These are phyloP conservation scores for Ceratocystiopsis brevicomis DNA, from an alignment of 2,329 filamentous ascomycete genomes.

Conservation along the genomic window DNA sequence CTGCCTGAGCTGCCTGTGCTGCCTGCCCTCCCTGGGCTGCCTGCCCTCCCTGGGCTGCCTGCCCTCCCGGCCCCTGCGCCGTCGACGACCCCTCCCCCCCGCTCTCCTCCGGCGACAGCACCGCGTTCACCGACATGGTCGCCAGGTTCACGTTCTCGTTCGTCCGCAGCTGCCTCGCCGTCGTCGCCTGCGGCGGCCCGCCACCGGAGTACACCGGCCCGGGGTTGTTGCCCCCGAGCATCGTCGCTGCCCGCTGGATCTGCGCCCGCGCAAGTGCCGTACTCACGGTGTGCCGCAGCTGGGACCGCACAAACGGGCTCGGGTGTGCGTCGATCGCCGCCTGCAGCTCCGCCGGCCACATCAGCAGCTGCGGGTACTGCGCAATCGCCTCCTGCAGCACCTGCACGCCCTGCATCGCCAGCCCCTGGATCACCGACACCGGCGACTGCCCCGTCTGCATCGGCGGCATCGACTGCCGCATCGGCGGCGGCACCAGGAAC, in stretches of 20 bases:
- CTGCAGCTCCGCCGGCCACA: slow-evolving; percentile 29
- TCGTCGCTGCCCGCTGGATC: too few species aligned
- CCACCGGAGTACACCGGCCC: too few species aligned
- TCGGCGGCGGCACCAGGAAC: not conserved
- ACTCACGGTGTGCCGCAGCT: slow-evolving; percentile 30
- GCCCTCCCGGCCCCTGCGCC: slow-evolving; percentile 1
- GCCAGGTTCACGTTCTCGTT: too few species aligned
- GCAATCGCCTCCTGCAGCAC: slow-evolving; percentile 27
- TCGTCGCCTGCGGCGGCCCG: too few species aligned
- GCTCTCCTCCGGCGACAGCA: not conserved
- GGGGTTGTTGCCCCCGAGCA: too few species aligned
- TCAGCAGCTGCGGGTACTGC: slow-evolving; percentile 29
- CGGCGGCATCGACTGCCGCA: slow-evolving; percentile 10
- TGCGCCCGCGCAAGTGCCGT: slow-evolving; percentile 21
- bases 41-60: not conserved
- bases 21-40: not conserved
- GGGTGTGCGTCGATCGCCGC: slow-evolving; percentile 31
- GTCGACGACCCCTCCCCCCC: not conserved
- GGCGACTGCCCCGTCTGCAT: slow-evolving; percentile 16
- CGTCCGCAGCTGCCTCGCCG: too few species aligned
- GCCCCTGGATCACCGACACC: slow-evolving; percentile 31
- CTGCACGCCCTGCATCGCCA: slow-evolving; percentile 29
- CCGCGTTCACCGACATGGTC: not conserved
- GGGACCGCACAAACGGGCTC: slow-evolving; percentile 26
- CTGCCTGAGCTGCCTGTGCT: not conserved